Evolutionary conservation across 108 stramenopile genomes (phyloP), one percentile per base, ranked within the genome.

Genomic region (Stephanodiscus triporus): DNA sequence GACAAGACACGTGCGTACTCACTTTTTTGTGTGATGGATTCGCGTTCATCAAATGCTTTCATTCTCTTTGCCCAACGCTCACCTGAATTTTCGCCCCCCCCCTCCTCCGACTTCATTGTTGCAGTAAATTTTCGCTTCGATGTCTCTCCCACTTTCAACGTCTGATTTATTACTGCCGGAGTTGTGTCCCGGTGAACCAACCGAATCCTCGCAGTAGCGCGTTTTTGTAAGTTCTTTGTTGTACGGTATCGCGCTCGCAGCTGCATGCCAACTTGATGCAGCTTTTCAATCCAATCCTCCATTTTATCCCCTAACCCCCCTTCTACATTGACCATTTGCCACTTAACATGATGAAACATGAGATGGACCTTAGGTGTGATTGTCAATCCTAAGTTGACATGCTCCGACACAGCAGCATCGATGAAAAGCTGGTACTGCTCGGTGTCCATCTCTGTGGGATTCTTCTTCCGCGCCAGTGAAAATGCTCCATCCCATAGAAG

Each of bases 371-470:
- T 63, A n/a, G 32, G 63, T 17, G 63, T 63, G 40, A 63, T 23
- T 2, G 37, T 43, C 32, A 34, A 61, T 34, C 60, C 60, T 38
- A 30, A 8, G 24, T 38, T 26, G 36, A 38, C 13, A 61, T 61
- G 60, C 7, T 8, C 32, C 0, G 11, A 16, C 1, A 61, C 60
- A 61, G 60, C 60, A 11, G 53, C 53, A 26, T 24, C 16, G 26
- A 54, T 27, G 26, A 54, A 54, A 26, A 69, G 73, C 76, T 77
- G 70, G 48, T 83, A 83, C 19, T 83, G 77, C 42, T 50, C 64
- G 72, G 78, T 73, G 53, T 83, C 67, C 13, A 77, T 73, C 51
- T 78, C 77, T 69, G 75, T 77, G 32, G 82, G 82, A 70, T 72
- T 78, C 68, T 74, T 42, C 11, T 24, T 54, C 10, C 53, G 9